Evolutionary conservation across 2,329 filamentous ascomycete species (phyloP).

Genomic region (Aspergillus quadricinctus): DNA sequence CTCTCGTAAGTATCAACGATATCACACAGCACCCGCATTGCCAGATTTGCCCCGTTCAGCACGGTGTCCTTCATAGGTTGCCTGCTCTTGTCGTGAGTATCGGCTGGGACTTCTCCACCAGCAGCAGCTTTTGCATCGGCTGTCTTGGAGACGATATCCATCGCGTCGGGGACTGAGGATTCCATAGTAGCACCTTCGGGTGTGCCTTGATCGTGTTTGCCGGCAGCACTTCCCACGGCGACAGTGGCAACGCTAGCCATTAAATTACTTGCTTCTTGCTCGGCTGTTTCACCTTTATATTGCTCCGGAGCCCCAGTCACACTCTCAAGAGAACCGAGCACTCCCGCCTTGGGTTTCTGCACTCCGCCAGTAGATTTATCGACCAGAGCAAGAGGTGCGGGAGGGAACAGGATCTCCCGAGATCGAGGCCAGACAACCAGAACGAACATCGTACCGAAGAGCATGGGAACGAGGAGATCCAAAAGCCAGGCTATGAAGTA

Average conservation of each 20-base stretch:
- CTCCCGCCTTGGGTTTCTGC: constrained; percentile 71
- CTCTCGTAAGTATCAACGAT: constrained; percentile 60
- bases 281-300: constrained; percentile 76
- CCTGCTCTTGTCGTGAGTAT: constrained; percentile 69
- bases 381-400: constrained; percentile 70
- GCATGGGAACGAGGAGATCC: constrained; percentile 63
- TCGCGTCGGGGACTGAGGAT: constrained; percentile 57
- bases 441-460: constrained; percentile 57
- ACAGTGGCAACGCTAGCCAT: constrained; percentile 69
- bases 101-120: constrained; percentile 46
- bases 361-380: constrained; percentile 66
- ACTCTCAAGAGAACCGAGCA: constrained; percentile 70
- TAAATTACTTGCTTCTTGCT: constrained; percentile 77
- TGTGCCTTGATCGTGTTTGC: constrained; percentile 68
- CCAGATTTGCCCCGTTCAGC: constrained; percentile 69
- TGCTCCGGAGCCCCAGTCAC: constrained; percentile 79
- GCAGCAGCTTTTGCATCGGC: constrained; percentile 53
- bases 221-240: constrained; percentile 68
- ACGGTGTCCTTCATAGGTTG: constrained; percentile 71
- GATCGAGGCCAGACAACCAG: constrained; percentile 63
- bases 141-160: constrained; percentile 50
- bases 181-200: constrained; percentile 50
- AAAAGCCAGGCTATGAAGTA: constrained; percentile 66
- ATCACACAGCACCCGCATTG: constrained; percentile 63
- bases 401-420: constrained; percentile 65